These are phyloP conservation scores for Bothriochloa decipiens DNA, from an alignment of 176 grass and related monocot species.

Conservation along the genomic window DNA sequence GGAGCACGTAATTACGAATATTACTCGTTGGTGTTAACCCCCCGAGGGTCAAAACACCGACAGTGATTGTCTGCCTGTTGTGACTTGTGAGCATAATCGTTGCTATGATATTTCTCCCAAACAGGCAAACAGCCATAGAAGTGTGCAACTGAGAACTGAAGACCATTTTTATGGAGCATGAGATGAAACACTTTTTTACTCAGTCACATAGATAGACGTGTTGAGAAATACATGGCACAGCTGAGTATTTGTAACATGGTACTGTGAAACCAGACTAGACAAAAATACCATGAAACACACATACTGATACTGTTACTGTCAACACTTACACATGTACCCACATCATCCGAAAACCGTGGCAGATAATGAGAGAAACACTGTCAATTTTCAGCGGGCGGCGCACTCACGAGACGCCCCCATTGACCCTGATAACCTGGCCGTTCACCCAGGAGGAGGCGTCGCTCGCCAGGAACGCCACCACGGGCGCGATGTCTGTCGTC, in stretches of 20 bases:
- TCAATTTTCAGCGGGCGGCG: no score
- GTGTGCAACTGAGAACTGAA: not conserved
- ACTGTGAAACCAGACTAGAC: not conserved
- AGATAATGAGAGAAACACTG: not conserved
- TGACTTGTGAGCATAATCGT: not conserved
- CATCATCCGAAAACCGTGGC: not conserved
- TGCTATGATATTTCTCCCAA: not conserved
- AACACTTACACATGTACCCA: not conserved
- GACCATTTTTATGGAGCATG: not conserved
- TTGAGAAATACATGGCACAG: not conserved
- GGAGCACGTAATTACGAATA: no score
- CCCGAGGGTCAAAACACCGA: no score
- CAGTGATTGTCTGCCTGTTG: slow-evolving; percentile 13
- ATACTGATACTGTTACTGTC: not conserved
- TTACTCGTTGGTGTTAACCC: no score
- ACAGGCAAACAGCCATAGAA: not conserved
- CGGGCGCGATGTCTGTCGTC: slow-evolving; percentile 26
- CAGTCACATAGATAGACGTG: not conserved
- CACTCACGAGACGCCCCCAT: slow-evolving; percentile 21
- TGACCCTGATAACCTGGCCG: slow-evolving; percentile 38
- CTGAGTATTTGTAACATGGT: not conserved
- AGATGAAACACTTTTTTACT: slow-evolving; percentile 7
- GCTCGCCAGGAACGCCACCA: slow-evolving; percentile 31
- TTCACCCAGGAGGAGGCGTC: slow-evolving; percentile 27
- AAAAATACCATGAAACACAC: not conserved